Evolutionary conservation across 2,329 filamentous ascomycete genomes (phyloP), one percentile per base, ranked within the genome.

Genomic region (Diplocarpon rosae): DNA sequence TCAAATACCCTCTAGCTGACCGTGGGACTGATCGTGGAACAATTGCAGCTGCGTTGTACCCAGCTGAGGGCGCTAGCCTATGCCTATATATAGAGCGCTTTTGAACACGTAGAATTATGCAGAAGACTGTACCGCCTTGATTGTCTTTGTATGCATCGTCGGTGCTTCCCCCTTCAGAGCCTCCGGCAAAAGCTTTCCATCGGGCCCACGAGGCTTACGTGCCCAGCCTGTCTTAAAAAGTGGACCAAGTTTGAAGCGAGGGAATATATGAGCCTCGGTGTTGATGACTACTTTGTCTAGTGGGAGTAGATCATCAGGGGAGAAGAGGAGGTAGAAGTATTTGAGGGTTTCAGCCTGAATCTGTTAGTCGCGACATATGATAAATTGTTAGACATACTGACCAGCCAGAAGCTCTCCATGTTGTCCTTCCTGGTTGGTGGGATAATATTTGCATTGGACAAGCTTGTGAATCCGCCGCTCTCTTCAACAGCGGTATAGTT

Each of bases 331-430:
- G 64, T 95, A 98, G 63, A 98, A 84, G 63, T 98, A 98, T 67
- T 98, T 98, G 36, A 98, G 71, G 16, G 92, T 98, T 68, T 98
- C 92, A 37, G 92, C 89, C 83, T 87, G 47, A 17, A 27, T 8
- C 10, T 17, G 40, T 60, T 50, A 57, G 51, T 42, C 35, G 10
- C 11, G 16, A 17, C 6, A 14, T 7, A 31, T 27, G 20, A 33
- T 31, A 34, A 30, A 43, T 32, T 53, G 35, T 12, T 24, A 35
- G 37, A 42, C 29, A 14, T 12, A 69, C 82, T 68, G 67, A 86
- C 83, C 70, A 98, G 76, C 92, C 92, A 98, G 67, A 96, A 96
- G 62, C 87, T 93, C 68, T 98, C 92, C 90, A 98, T 95, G 56
- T 96, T 96, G 65, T 98, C 90, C 48, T 78, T 73, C 37, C 70